Base-by-base conservation (phyloP, 345 rosid species). In the Melaleuca quinquenervia region DNA sequence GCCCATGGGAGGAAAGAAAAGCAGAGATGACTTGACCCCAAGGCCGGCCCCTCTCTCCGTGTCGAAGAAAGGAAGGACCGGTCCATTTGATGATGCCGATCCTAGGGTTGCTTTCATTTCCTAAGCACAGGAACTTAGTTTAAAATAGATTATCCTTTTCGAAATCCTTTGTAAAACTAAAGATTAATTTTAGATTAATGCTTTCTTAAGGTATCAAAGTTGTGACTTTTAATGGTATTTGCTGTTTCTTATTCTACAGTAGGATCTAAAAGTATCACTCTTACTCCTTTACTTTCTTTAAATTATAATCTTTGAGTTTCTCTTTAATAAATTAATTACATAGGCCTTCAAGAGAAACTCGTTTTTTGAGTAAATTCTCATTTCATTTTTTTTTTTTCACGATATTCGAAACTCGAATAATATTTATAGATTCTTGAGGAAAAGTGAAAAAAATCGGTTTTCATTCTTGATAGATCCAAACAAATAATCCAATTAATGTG, bases 381-480 rank as follows among this genome's bases (percentile, higher is more conserved):
- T 60, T 6, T 1, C 12, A 4, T 26, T 14, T 3, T 27, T 3
- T 6, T 26, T 14, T 3, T 27, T 3, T 6, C 5, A 0, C 0
- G 0, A 29, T 62, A 27, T 62, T 62, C 29, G 6, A 62, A 62
- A 62, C 14, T 14, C 21, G 0, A 62, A 62, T 7, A 62, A 62
- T 62, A 27, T 62, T 62, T 29, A 62, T 27, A 7, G 27, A 62
- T 6, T 6, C 12, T 4, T 32, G 16, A 0, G 0, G 0, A 5
- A 32, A 32, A 64, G 76, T 64, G 45, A 64, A 64, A n/a, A 32
- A 0, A 8, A 64, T 2, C 44, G 18, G 6, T 8, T 64, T 2
- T 16, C 6, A 32, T 32, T 64, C 1, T 64, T 64, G 45, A 64
- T 32, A 16, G 32, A 1, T 32, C 76, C 45, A 18, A 11, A 64